Evolutionary conservation across 148 eudicot species (phyloP).

Genomic region (Fagopyrum tataricum): DNA sequence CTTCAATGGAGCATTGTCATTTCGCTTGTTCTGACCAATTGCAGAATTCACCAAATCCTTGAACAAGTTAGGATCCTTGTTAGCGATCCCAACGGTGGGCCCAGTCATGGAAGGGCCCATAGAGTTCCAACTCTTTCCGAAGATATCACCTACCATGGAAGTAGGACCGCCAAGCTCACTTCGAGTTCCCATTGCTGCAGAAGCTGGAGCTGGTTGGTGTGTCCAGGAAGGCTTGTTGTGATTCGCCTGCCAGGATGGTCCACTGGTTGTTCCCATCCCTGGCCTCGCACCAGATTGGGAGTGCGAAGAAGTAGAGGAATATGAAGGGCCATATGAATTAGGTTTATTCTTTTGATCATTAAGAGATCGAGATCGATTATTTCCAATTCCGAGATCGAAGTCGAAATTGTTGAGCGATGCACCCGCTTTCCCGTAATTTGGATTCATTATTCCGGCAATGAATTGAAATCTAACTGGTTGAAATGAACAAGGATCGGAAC

Average conservation of each 20-base stretch:
- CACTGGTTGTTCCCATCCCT: conserved; percentile 19
- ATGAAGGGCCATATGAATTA: conserved; percentile 9
- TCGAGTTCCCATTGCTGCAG: conserved; percentile 22
- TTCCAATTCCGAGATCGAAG: conserved; percentile 69
- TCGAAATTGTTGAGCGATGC: conserved; percentile 28
- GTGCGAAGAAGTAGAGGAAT: conserved; percentile 18
- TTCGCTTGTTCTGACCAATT: conserved; percentile 42
- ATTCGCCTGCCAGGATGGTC: conserved; percentile 57
- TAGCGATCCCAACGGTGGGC: conserved; percentile 48
- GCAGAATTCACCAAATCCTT: conserved; percentile 71
- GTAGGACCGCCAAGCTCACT: conserved; percentile 41
- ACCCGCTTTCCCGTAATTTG: conserved; percentile 45
- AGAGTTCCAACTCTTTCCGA: conserved; percentile 69
- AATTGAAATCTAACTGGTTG: neutral
- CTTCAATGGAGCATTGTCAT: conserved; percentile 64
- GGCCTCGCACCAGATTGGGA: conserved; percentile 19
- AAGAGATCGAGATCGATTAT: conserved; percentile 42
- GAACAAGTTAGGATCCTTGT: conserved; percentile 79
- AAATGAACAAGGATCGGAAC: neutral
- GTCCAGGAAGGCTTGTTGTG: conserved; percentile 57
- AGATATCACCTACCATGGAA: conserved; percentile 88
- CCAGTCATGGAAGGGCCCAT: conserved; percentile 15
- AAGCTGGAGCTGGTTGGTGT: conserved; percentile 64
- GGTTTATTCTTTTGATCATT: conserved; percentile 58
- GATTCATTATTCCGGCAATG: conserved; percentile 38